A percentile compares a stretch with the other conserved stretches of the same genome.
phyloP scores from a whole-genome alignment of 148 eudicot genomes.

The Heliamphora exappendiculata region DNA sequence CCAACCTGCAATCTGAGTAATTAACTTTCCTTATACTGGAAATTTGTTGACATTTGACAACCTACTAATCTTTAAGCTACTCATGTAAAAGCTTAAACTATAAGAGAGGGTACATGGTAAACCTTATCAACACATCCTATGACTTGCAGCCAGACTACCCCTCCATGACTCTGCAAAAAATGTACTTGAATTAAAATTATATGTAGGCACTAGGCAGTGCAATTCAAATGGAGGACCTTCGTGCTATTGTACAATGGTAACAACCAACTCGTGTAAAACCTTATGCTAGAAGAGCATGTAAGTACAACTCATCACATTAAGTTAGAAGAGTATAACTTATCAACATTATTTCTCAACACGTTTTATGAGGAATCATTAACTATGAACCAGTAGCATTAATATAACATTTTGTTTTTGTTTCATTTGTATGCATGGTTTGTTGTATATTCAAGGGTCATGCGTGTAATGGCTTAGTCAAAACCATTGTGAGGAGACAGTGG shows the following conservation, averaged over 20 bases:
- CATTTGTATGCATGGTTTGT: not conserved
- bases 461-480: not conserved
- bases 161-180: not conserved
- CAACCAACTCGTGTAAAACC: not conserved
- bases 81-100: not conserved
- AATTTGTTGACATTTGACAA: not conserved
- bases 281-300: not conserved
- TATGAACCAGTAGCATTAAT: not conserved
- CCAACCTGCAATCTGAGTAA: not conserved
- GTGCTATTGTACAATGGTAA: not conserved
- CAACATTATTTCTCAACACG: not conserved
- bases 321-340: not conserved
- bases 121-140: not conserved
- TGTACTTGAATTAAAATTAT: not conserved
- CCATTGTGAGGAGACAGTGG: not conserved
- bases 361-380: not conserved
- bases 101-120: not conserved
- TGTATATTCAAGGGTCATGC: not conserved
- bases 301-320: not conserved
- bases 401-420: not conserved
- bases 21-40: not conserved
- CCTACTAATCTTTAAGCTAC: not conserved
- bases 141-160: not conserved
- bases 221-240: not conserved
- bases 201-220: too few relatives aligned